Evolutionary conservation across 345 rosid species (phyloP), one percentile per base, ranked within the genome.

Genomic region (Linum trigynum): DNA sequence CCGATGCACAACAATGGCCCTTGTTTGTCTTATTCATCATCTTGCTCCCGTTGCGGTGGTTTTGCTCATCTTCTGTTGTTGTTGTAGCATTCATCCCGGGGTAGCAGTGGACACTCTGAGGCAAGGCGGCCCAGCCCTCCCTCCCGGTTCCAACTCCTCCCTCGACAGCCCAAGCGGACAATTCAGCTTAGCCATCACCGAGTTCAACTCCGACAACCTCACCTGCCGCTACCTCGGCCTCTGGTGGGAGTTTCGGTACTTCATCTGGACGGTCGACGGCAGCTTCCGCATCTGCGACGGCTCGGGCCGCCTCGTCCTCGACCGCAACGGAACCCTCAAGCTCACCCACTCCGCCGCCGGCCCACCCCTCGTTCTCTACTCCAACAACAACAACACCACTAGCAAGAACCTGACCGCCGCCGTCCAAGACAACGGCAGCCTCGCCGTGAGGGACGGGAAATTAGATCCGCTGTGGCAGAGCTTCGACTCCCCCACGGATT

Each of bases 401-500:
- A 36, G 15, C 38, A 1, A 11, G 14, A 37, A 39, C 3, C 51
- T 51, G 35, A 11, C 55, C 3, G 72, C 72, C 3, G 42, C 39
- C 2, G 4, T 69, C 5, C 38, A 39, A 41, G 7, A 69, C 8
- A 3, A 50, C 3, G 72, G 72, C 5, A 61, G 63, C 42, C 42
- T 69, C 23, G 67, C 41, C 1, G 14, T 62, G 7, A 36, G 35
- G 53, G 9, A 0, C n/a, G 1, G 12, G 38, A 4, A 32, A 2
- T 35, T 7, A 3, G 3, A 4, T 12, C 3, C 39, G 7, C n/a
- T 69, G 14, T 69, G 72, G 67, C 15, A 55, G 55, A 69, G 72
- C 40, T 69, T 62, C 41, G 67, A 69, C 35, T 4, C 23, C 56
- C 72, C 67, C 0, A 56, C 57, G 2, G 67, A 69, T 15, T 48